Conservation (phyloP, 306 rosid genomes). For the Cucurbita ficifolia region DNA sequence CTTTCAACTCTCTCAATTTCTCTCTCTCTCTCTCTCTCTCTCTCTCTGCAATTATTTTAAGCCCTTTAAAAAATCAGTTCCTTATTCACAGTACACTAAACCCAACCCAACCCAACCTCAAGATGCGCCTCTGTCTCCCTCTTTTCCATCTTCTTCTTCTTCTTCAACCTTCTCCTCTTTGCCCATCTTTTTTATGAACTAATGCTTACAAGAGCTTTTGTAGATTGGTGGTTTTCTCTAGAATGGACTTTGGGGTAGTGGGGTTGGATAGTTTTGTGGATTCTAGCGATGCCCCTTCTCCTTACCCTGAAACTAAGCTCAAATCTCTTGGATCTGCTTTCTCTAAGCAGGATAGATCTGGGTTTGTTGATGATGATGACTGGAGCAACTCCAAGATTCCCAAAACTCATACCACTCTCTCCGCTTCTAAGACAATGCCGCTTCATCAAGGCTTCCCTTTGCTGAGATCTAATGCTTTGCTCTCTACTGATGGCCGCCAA, state of each 20-base stretch:
- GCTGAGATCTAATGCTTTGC: constrained; percentile 24
- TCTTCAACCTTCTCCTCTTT: constrained; percentile 1
- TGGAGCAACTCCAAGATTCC: constrained; percentile 22
- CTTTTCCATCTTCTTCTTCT: background rate
- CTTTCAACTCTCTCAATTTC: background rate
- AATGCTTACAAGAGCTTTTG: constrained; percentile 13
- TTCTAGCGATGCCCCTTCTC: constrained; percentile 5
- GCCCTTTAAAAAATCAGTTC: constrained; percentile 7
- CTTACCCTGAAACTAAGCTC: constrained; percentile 10
- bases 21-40: background rate
- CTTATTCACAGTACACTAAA: background rate
- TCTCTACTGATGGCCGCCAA: constrained; percentile 7
- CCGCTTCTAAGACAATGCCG: constrained; percentile 19
- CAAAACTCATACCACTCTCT: constrained; percentile 14
- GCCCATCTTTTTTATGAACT: constrained; percentile 16
- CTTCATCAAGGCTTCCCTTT: constrained; percentile 22
- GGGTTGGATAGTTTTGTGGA: constrained; percentile 27
- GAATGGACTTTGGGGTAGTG: constrained; percentile 35
- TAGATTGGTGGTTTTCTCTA: constrained; percentile 17
- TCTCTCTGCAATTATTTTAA: constrained; percentile 11
- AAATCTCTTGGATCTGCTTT: constrained; percentile 30
- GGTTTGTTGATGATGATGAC: constrained; percentile 20
- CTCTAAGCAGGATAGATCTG: constrained; percentile 21
- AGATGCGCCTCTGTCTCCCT: constrained; percentile 21
- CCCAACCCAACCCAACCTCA: constrained; percentile 4